phyloP scores from a whole-genome alignment of 2,329 filamentous ascomycete genomes.

The Neofusicoccum kwambonambiense region DNA sequence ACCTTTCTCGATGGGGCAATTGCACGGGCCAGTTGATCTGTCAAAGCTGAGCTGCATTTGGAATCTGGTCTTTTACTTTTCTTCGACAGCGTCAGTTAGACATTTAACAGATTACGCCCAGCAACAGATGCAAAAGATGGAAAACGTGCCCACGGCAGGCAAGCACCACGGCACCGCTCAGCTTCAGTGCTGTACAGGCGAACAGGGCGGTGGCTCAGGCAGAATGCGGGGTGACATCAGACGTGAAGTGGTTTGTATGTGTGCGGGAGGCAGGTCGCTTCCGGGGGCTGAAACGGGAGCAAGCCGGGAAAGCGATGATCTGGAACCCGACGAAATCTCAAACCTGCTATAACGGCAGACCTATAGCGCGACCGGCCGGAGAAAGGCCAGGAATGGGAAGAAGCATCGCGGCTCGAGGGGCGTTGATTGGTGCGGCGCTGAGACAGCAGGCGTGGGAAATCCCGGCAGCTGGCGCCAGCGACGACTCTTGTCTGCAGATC shows the following conservation, averaged over 20 bases:
- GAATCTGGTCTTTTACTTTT: background rate
- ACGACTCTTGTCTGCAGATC: constrained; percentile 4
- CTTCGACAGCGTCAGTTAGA: background rate
- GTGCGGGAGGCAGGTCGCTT: background rate
- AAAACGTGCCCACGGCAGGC: background rate
- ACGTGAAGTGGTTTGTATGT: constrained; percentile 10
- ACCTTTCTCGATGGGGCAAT: background rate
- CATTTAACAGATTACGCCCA: background rate
- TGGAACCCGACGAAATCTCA: constrained; percentile 3
- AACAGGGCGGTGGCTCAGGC: background rate
- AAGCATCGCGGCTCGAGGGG: background rate
- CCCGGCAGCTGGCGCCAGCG: background rate
- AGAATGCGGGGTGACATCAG: constrained; percentile 12
- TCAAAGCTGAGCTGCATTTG: background rate
- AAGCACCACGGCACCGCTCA: background rate
- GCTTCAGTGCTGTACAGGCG: background rate
- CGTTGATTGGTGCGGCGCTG: constrained; percentile 3
- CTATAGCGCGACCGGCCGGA: background rate
- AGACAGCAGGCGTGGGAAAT: constrained; percentile 10
- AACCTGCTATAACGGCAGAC: background rate
- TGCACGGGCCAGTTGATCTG: constrained; percentile 3
- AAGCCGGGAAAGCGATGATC: background rate
- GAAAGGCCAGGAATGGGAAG: background rate
- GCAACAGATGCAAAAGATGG: background rate
- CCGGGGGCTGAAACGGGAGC: constrained; percentile 11